A percentile compares a stretch with the other conserved stretches of the same genome.
Evolutionary conservation across 257 asterid genomes (phyloP).

Genomic region (Asclepias syriaca): DNA sequence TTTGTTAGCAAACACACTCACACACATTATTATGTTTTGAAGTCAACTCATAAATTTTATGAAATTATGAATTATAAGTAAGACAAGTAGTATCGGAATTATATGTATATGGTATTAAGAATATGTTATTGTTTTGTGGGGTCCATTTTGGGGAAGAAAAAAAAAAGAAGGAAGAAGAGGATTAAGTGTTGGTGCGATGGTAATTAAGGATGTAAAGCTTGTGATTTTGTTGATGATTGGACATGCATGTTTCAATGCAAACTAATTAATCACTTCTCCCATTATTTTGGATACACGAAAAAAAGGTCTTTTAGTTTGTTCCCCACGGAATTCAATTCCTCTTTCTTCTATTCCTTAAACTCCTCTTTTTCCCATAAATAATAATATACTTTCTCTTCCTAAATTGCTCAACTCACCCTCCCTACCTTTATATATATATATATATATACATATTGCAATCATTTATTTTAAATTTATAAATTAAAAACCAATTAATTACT

Average conservation of each 20-base stretch:
- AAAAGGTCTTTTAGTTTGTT: neutral
- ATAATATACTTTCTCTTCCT: too few relatives aligned
- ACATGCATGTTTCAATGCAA: slow-evolving; percentile 2
- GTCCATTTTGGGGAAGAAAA: neutral
- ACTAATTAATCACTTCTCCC: slow-evolving; percentile 2
- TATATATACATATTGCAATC: too few relatives aligned
- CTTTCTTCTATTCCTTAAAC: neutral
- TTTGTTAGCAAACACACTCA: too few relatives aligned
- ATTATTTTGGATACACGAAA: neutral
- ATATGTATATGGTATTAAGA: too few relatives aligned
- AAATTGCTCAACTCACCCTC: too few relatives aligned
- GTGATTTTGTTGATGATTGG: slow-evolving; percentile 4
- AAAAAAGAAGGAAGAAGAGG: neutral
- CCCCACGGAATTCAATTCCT: neutral
- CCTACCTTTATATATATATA: too few relatives aligned
- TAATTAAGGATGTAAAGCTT: slow-evolving; percentile 3
- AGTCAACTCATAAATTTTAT: slow-evolving; percentile 4
- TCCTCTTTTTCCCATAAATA: too few relatives aligned
- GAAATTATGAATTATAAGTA: too few relatives aligned
- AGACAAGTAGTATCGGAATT: too few relatives aligned
- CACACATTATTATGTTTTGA: too few relatives aligned
- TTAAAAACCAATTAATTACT: too few relatives aligned
- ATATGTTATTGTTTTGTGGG: slow-evolving; percentile 9
- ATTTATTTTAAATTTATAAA: too few relatives aligned
- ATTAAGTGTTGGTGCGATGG: neutral